These are phyloP conservation scores for Hymenoscyphus scutula DNA, from an alignment of 2,329 filamentous ascomycete species.

Conservation along the genomic window DNA sequence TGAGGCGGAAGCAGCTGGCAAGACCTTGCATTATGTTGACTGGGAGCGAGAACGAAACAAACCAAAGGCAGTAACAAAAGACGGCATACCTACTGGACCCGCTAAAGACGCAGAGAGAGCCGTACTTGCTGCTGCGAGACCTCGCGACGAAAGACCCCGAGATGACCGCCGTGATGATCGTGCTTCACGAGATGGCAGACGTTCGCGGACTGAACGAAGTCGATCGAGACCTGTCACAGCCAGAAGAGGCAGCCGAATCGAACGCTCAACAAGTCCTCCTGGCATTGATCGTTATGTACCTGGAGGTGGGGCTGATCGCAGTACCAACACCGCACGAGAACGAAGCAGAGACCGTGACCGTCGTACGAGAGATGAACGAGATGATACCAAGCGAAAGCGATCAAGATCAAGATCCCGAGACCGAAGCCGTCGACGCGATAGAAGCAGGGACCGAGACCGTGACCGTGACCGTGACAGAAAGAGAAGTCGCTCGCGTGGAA, in stretches of 20 bases:
- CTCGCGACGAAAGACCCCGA: constrained; percentile 23
- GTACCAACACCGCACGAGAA: constrained; percentile 19
- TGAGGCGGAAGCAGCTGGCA: constrained; percentile 58
- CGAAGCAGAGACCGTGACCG: constrained; percentile 15
- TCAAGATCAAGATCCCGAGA: constrained; percentile 16
- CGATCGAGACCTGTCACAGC: constrained; percentile 27
- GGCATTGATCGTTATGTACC: constrained; percentile 38
- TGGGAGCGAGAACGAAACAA: constrained; percentile 17
- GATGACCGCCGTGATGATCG: constrained; percentile 24
- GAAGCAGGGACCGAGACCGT: constrained; percentile 4
- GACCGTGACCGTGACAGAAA: constrained; percentile 5
- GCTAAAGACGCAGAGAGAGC: constrained; percentile 2
- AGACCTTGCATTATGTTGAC: constrained; percentile 45
- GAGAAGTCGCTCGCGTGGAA: constrained; percentile 10
- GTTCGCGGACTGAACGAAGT: constrained; percentile 34
- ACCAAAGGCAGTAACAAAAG: constrained; percentile 7
- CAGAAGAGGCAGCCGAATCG: constrained; percentile 31
- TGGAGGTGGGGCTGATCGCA: constrained; percentile 26
- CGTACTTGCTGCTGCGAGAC: not conserved
- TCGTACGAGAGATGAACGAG: constrained; percentile 8
- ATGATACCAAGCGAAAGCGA: constrained; percentile 10
- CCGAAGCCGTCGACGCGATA: constrained; percentile 23
- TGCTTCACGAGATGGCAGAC: constrained; percentile 15
- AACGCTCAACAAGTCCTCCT: constrained; percentile 35
- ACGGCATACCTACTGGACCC: constrained; percentile 10